Evolutionary conservation across 2,329 filamentous ascomycete genomes (phyloP).

Genomic region (Teratosphaeriaceae sp.): DNA sequence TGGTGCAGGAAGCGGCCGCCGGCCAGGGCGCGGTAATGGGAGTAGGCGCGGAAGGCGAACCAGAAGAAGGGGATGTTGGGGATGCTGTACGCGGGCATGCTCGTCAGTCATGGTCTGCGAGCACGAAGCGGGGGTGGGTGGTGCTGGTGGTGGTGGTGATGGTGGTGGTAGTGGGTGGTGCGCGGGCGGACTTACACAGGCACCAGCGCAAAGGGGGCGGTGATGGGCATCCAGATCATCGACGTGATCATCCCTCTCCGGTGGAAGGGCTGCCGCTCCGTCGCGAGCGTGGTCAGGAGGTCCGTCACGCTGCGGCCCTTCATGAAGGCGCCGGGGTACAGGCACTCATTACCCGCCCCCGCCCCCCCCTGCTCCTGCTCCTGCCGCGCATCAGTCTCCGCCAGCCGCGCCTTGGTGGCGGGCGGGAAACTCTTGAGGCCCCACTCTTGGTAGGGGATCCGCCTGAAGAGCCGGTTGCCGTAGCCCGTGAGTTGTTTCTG

Average conservation of each 20-base stretch:
- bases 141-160: too few species aligned
- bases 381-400: too few species aligned
- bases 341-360: slow-evolving; percentile 50
- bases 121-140: too few species aligned
- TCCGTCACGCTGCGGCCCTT: slow-evolving; percentile 42
- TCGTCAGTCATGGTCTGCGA: too few species aligned
- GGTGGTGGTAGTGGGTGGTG: too few species aligned
- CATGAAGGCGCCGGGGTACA: slow-evolving; percentile 14
- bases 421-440: slow-evolving; percentile 90
- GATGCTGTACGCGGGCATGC: too few species aligned
- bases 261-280: slow-evolving; percentile 74
- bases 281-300: slow-evolving; percentile 65
- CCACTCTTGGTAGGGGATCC: slow-evolving; percentile 97
- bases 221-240: slow-evolving; percentile 73
- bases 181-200: slow-evolving; percentile 78
- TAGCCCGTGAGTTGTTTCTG: slow-evolving; percentile 79
- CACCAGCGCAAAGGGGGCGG: slow-evolving; percentile 72
- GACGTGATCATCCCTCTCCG: slow-evolving; percentile 72
- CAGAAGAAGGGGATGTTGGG: slow-evolving; percentile 98
- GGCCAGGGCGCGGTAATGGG: slow-evolving; percentile 77
- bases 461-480: slow-evolving; percentile 76
- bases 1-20: slow-evolving; percentile 83
- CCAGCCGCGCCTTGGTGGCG: slow-evolving; percentile 59
- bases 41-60: slow-evolving; percentile 83
- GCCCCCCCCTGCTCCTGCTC: too few species aligned